Evolutionary conservation across 139 green algal species (phyloP).

Genomic region (Spirogloea muscicola): DNA sequence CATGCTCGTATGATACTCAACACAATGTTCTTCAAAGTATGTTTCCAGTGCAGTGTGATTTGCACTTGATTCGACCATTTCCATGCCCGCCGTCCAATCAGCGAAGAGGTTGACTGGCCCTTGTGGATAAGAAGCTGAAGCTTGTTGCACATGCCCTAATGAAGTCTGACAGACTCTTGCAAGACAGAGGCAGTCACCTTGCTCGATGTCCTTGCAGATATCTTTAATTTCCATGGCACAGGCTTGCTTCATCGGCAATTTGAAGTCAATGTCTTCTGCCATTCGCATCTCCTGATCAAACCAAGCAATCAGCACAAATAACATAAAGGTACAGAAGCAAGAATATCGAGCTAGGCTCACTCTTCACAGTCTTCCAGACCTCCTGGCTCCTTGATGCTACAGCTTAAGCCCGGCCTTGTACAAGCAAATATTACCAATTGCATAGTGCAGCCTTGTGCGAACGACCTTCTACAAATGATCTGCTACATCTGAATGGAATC

Average conservation of each 20-base stretch:
- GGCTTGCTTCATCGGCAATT: constrained; percentile 63
- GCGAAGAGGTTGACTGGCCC: too few species aligned
- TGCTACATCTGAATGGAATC: too few species aligned
- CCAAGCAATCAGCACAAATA: not conserved
- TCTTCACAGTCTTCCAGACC: too few species aligned
- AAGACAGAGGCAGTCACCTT: constrained; percentile 56
- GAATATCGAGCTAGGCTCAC: too few species aligned
- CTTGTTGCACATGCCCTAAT: too few species aligned
- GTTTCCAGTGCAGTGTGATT: constrained; percentile 65
- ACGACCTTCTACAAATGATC: too few species aligned
- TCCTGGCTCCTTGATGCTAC: too few species aligned
- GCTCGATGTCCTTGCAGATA: constrained; percentile 66
- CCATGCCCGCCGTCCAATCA: not conserved
- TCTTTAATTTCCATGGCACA: constrained; percentile 64
- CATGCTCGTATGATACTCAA: constrained; percentile 10
- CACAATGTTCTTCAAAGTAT: not conserved
- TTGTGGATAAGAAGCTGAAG: too few species aligned
- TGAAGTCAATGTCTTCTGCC: constrained; percentile 49
- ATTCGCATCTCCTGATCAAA: constrained; percentile 57
- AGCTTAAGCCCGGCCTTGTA: too few species aligned
- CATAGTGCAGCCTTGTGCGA: too few species aligned
- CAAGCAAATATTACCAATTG: too few species aligned
- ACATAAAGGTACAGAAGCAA: not conserved
- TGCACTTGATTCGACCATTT: constrained; percentile 33
- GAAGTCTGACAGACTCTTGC: too few species aligned